Evolutionary conservation across 495 filamentous ascomycete genomes (phyloP).

Genomic region (Aspergillus sclerotioniger): DNA sequence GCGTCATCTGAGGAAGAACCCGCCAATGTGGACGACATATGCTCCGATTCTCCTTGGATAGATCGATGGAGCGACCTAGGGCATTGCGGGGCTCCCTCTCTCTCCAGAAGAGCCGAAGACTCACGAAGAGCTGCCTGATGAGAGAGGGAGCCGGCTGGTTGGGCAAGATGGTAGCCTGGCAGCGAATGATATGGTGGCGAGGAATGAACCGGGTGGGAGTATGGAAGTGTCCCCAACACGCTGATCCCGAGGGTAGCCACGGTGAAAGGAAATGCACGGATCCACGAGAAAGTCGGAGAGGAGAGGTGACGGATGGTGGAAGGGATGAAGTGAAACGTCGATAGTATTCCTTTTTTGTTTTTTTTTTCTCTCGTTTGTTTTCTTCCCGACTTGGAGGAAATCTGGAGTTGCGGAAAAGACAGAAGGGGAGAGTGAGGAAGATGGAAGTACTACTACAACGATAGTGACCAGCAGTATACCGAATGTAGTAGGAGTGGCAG

Average conservation of each 20-base stretch:
- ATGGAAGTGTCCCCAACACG: constrained; percentile 35
- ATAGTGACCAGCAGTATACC: background rate
- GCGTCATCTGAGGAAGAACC: constrained; percentile 31
- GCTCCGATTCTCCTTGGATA: constrained; percentile 34
- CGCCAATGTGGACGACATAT: constrained; percentile 49
- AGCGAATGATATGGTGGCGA: constrained; percentile 35
- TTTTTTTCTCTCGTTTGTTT: background rate
- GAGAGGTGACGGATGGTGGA: constrained; percentile 2
- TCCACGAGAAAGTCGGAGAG: background rate
- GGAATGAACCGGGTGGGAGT: constrained; percentile 34
- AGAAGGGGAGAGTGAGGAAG: too few relatives aligned
- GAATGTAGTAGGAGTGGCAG: background rate
- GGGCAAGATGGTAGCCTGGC: constrained; percentile 23
- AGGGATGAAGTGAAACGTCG: background rate
- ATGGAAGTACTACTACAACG: background rate
- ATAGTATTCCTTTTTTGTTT: background rate
- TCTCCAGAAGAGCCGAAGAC: constrained; percentile 35
- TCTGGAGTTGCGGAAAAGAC: background rate
- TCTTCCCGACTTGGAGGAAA: background rate
- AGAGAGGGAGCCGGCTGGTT: constrained; percentile 36
- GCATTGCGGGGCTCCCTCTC: constrained; percentile 48
- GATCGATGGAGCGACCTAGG: constrained; percentile 30
- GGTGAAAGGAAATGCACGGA: constrained; percentile 25
- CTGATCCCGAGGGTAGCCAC: constrained; percentile 46
- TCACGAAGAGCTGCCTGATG: constrained; percentile 38